Conservation (phyloP, 202 grass and related monocot genomes). For the Elaeis oleifera region DNA sequence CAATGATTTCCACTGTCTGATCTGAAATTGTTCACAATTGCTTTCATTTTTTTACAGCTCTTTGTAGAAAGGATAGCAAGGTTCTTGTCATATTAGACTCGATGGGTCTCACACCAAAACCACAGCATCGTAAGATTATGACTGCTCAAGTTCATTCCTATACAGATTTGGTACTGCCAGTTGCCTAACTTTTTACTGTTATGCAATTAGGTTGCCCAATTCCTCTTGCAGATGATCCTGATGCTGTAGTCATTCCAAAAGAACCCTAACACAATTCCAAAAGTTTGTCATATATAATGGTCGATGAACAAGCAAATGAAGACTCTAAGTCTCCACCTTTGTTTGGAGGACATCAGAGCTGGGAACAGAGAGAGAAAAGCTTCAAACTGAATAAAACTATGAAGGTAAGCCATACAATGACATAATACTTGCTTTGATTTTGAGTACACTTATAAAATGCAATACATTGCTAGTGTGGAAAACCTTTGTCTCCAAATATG, state of each 20-base stretch:
- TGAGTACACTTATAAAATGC: no score
- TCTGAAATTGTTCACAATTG: no score
- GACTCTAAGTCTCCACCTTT: slow-evolving; percentile 39
- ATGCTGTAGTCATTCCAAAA: slow-evolving; percentile 58
- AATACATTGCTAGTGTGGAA: no score
- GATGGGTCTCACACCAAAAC: slow-evolving; percentile 34
- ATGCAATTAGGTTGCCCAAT: slow-evolving; percentile 54
- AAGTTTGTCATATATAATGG: slow-evolving; percentile 51
- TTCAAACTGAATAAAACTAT: slow-evolving; percentile 76
- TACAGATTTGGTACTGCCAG: neutral
- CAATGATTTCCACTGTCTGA: no score
- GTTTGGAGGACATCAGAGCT: slow-evolving; percentile 78
- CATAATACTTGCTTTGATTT: no score
- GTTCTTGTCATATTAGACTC: slow-evolving; percentile 32
- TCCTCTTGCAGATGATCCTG: slow-evolving; percentile 58
- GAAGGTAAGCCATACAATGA: slow-evolving; percentile 46
- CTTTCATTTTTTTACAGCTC: slow-evolving; percentile 30
- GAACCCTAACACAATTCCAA: slow-evolving; percentile 53
- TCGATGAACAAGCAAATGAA: slow-evolving; percentile 45
- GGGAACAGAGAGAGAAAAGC: slow-evolving; percentile 69
- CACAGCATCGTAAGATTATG: slow-evolving; percentile 63
- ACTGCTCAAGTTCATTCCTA: neutral
- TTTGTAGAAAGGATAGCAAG: slow-evolving; percentile 64
- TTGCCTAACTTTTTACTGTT: slow-evolving; percentile 6
- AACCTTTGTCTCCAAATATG: no score